Evolutionary conservation across 2,329 filamentous ascomycete species (phyloP), one percentile per base, ranked within the genome.

Genomic region (Penicillium concentricum): DNA sequence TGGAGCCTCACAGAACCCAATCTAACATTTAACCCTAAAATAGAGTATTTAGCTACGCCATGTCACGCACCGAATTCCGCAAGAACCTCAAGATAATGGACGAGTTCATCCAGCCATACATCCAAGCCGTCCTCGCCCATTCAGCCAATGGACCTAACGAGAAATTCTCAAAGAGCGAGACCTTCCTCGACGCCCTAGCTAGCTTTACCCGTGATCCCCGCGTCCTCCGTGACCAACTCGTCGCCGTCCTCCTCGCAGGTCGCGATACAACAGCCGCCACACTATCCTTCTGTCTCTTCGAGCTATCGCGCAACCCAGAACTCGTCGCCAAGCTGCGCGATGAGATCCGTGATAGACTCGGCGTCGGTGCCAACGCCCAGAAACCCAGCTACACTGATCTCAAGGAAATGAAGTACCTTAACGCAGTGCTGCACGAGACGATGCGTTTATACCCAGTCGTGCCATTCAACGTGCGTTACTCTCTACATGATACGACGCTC

Each of bases 361-460:
- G 92, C 2, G 72, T 82, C 7, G 77, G 84, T 15, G 75, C 81
- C 6, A 76, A 80, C 4, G 79, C 79, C 10, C 65, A 61, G 13
- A 75, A 72, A 49, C 74, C 72, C 0, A 91, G 88, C 0, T 96
- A 95, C 72, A 82, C 85, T 13, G 84, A 96, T 69, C 81, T 96
- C 57, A 96, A 96, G 79, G 82, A 82, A 62, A 96, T 96, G 91
- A 88, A 89, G 67, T 96, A 93, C 72, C 83, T 94, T 16, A 79
- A 76, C 45, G 76, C 87, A 65, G 77, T 89, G 48, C 81, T 95
- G 66, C 88, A 90, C 75, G 91, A 95, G 76, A 89, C 85, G 0
- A 82, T 92, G 57, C 86, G 91, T 15, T 75, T 93, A 12, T 91
- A 93, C 72, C 90, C 90, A 0, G 81, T 85, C 15, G 88, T 94